These are phyloP conservation scores for Lycium ferocissimum DNA, from an alignment of 257 asterid species.

Conservation along the genomic window DNA sequence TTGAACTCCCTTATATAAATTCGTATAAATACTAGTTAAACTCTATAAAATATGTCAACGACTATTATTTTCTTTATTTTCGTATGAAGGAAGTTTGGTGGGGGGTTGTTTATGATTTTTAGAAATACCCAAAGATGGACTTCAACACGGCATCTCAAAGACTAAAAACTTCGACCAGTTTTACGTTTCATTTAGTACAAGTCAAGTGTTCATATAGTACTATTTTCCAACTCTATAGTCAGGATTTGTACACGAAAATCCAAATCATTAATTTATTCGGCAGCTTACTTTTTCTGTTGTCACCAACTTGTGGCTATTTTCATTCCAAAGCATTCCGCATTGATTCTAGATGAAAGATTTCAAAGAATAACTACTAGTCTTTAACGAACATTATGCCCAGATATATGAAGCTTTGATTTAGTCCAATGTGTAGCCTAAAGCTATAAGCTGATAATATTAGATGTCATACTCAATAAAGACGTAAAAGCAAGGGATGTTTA, in stretches of 20 bases:
- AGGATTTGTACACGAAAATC: not conserved
- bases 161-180: constrained; percentile 14
- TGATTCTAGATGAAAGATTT: not conserved
- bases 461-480: constrained; percentile 14
- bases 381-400: not conserved
- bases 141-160: constrained; percentile 22
- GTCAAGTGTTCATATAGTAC: constrained; percentile 12
- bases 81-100: not conserved
- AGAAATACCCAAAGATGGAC: constrained; percentile 21
- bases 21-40: not conserved
- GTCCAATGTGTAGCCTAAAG: not conserved
- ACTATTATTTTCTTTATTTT: not conserved
- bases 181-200: not conserved
- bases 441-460: not conserved
- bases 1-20: no score
- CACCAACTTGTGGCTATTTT: not conserved
- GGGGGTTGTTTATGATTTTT: not conserved
- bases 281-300: not conserved
- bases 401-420: not conserved
- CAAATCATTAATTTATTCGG: not conserved
- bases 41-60: not conserved
- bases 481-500: constrained; percentile 1
- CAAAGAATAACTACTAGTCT: not conserved
- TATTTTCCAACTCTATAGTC: not conserved
- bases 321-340: not conserved